phyloP scores from a whole-genome alignment of 208 protist species.

The Wallacemonas sp. region DNA sequence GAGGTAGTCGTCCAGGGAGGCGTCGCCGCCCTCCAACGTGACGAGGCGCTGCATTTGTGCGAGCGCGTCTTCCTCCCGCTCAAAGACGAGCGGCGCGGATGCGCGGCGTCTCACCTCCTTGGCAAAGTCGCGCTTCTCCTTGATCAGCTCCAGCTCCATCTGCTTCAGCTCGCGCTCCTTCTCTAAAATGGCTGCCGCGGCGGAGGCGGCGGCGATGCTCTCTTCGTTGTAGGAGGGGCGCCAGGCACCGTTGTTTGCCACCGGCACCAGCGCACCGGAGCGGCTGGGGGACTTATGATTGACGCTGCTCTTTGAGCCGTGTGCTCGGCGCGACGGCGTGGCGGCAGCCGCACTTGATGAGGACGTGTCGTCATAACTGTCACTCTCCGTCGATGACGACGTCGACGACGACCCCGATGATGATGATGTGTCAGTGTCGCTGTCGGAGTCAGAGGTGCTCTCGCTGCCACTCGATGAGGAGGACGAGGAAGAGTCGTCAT shows the following conservation, averaged over 20 bases:
- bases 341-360: no score
- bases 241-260: background rate
- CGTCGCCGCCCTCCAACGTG: conserved; percentile 22
- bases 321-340: no score
- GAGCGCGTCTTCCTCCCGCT: conserved; percentile 42
- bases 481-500: background rate
- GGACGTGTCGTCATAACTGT: no score
- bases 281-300: background rate
- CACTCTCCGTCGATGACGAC: no score
- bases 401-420: conserved; percentile 6
- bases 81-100: conserved; percentile 25
- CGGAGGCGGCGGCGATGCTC: conserved; percentile 40
- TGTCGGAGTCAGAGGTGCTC: conserved; percentile 17
- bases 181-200: conserved; percentile 46
- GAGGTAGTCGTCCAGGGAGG: conserved; percentile 43
- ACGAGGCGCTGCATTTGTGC: conserved; percentile 46
- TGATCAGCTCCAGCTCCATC: conserved; percentile 46
- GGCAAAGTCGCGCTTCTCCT: conserved; percentile 59
- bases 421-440: conserved; percentile 12
- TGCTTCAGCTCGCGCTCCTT: conserved; percentile 52
- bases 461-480: background rate
- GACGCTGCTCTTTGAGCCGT: background rate
- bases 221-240: conserved; percentile 20
- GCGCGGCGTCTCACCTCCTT: conserved; percentile 44
- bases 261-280: background rate